phyloP scores from a whole-genome alignment of 805 yeast genomes.

The Lachancea quebecensis region DNA sequence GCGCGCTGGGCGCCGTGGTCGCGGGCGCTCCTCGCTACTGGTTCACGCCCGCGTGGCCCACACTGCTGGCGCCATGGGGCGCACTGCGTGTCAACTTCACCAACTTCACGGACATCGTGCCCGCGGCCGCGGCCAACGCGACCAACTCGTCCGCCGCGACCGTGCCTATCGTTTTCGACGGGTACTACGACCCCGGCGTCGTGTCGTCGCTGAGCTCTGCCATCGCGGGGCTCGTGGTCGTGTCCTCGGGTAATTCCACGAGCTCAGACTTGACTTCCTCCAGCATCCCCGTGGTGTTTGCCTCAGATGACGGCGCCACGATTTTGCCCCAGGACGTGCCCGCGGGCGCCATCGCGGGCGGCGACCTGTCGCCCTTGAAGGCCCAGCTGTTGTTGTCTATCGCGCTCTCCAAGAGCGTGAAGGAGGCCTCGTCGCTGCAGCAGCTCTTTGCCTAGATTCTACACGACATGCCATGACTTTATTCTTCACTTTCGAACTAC shows the following conservation, averaged over 20 bases:
- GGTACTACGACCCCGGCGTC: conserved; percentile 15
- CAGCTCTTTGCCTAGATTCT: conserved; percentile 3
- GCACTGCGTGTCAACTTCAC: conserved; percentile 17
- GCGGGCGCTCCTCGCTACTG: conserved; percentile 19
- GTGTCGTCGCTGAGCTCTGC: conserved; percentile 13
- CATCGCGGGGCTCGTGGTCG: conserved; percentile 24
- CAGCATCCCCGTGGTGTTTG: conserved; percentile 25
- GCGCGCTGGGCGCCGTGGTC: conserved; percentile 22
- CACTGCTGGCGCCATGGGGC: conserved; percentile 14
- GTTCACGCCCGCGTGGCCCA: conserved; percentile 21
- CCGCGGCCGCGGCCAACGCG: conserved; percentile 8
- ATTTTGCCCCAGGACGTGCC: conserved; percentile 18
- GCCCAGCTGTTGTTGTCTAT: conserved; percentile 27
- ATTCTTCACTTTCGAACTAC: too few species aligned
- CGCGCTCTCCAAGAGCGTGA: conserved; percentile 24
- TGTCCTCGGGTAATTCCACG: conserved; percentile 19
- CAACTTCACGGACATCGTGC: conserved; percentile 20
- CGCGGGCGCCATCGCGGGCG: conserved; percentile 24
- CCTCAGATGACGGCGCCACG: conserved; percentile 17
- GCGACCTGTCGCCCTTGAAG: conserved; percentile 27
- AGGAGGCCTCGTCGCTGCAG: conserved; percentile 7
- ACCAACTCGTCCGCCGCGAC: conserved; percentile 11
- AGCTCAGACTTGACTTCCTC: conserved; percentile 11
- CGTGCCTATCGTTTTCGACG: conserved; percentile 27
- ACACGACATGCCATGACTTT: too few species aligned